These are phyloP conservation scores for Schwanniomyces vanrijiae DNA, from an alignment of 805 yeast species.

Conservation along the genomic window DNA sequence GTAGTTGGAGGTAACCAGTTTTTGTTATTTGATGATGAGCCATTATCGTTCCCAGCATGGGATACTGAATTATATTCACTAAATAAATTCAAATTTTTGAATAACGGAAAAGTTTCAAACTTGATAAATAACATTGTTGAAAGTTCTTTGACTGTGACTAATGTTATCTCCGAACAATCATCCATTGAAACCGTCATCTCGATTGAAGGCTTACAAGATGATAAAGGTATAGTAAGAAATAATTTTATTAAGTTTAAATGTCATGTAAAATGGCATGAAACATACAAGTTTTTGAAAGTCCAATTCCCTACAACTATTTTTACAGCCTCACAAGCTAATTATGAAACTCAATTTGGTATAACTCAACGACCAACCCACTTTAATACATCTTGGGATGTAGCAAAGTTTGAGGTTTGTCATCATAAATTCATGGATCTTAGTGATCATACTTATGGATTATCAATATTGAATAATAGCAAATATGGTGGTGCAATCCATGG, in stretches of 20 bases:
- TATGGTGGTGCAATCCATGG: slow-evolving; percentile 95
- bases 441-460: slow-evolving; percentile 83
- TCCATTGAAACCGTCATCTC: slow-evolving; percentile 68
- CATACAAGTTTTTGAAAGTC: slow-evolving; percentile 84
- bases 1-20: slow-evolving; percentile 73
- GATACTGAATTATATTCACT: slow-evolving; percentile 91
- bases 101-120: slow-evolving; percentile 39
- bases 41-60: slow-evolving; percentile 94
- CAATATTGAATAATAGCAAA: slow-evolving; percentile 79
- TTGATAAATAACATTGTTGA: slow-evolving; percentile 55
- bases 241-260: slow-evolving; percentile 38
- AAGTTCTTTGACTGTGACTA: slow-evolving; percentile 61
- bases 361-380: slow-evolving; percentile 92
- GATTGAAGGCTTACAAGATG: slow-evolving; percentile 57
- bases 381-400: slow-evolving; percentile 95
- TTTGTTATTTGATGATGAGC: slow-evolving; percentile 84
- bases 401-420: slow-evolving; percentile 93
- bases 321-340: slow-evolving; percentile 68
- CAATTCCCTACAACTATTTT: slow-evolving; percentile 89
- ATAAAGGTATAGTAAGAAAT: slow-evolving; percentile 30
- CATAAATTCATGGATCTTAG: slow-evolving; percentile 93
- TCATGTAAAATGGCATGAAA: slow-evolving; percentile 82
- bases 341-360: slow-evolving; percentile 92
- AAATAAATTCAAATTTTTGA: slow-evolving; percentile 58
- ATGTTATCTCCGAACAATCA: slow-evolving; percentile 57